Conservation (phyloP, 495 filamentous ascomycete genomes). For the Penicillium alfredii region DNA sequence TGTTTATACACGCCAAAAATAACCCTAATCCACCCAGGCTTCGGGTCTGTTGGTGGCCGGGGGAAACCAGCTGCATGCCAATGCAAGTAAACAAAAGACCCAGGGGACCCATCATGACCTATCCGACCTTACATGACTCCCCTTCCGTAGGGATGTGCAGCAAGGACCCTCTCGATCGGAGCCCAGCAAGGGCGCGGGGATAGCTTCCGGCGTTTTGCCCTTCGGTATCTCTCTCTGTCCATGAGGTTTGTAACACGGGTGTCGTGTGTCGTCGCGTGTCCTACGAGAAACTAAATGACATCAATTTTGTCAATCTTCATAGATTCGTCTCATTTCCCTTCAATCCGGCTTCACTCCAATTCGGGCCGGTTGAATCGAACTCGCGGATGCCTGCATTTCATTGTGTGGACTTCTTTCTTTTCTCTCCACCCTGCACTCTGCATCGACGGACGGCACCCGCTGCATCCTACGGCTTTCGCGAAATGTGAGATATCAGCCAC, state of each 20-base stretch:
- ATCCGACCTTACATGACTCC: slow-evolving; percentile 44
- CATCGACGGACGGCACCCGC: too few relatives aligned
- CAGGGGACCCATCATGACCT: slow-evolving; percentile 36
- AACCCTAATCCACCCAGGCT: slow-evolving; percentile 9
- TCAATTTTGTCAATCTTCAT: too few relatives aligned
- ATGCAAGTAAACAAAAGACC: slow-evolving; percentile 44
- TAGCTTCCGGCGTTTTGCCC: slow-evolving; percentile 12
- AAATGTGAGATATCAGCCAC: slow-evolving; percentile 30
- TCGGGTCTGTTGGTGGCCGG: slow-evolving; percentile 17
- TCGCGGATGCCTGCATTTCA: too few relatives aligned
- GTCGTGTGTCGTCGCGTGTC: too few relatives aligned
- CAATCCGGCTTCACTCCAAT: too few relatives aligned
- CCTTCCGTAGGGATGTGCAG: slow-evolving; percentile 36
- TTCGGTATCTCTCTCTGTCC: too few relatives aligned
- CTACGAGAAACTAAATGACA: too few relatives aligned
- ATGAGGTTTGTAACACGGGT: too few relatives aligned
- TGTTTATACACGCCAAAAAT: slow-evolving; percentile 41
- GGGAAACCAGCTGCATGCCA: slow-evolving; percentile 37
- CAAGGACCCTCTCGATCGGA: slow-evolving; percentile 34
- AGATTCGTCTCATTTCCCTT: too few relatives aligned
- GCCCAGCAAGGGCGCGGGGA: slow-evolving; percentile 35
- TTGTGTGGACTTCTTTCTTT: too few relatives aligned
- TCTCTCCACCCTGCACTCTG: too few relatives aligned
- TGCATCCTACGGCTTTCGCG: background rate
- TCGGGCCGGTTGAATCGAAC: too few relatives aligned